Evolutionary conservation across 352 stramenopile species (phyloP).

Genomic region (Pythium monospermum): DNA sequence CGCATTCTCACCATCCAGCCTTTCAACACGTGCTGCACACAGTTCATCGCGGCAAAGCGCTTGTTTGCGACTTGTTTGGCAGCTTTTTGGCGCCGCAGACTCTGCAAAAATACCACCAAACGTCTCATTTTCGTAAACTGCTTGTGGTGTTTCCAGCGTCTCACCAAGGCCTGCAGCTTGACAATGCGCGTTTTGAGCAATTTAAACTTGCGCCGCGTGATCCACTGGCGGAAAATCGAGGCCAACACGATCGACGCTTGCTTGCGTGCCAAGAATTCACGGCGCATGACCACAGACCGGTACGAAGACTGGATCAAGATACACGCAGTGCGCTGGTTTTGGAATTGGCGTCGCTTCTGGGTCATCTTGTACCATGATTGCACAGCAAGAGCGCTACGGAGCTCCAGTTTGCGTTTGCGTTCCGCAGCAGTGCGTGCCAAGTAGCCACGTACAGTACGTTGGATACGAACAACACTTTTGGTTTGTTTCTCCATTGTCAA

Average conservation of each 20-base stretch:
- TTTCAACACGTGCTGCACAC: slow-evolving; percentile 45
- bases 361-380: slow-evolving; percentile 65
- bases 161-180: slow-evolving; percentile 51
- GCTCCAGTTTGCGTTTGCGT: slow-evolving; percentile 43
- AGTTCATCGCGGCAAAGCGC: slow-evolving; percentile 28
- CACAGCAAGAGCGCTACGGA: slow-evolving; percentile 30
- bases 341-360: slow-evolving; percentile 25
- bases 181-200: slow-evolving; percentile 63
- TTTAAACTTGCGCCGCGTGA: slow-evolving; percentile 59
- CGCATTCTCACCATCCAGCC: slow-evolving; percentile 40
- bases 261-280: slow-evolving; percentile 41
- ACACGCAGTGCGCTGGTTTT: slow-evolving; percentile 21
- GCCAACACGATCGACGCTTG: slow-evolving; percentile 55
- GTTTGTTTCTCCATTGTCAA: slow-evolving; percentile 27
- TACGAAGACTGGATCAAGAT: slow-evolving; percentile 47
- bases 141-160: slow-evolving; percentile 35
- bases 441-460: slow-evolving; percentile 46
- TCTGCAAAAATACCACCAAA: slow-evolving; percentile 39
- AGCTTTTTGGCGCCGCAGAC: slow-evolving; percentile 30
- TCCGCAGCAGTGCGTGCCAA: slow-evolving; percentile 58
- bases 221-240: slow-evolving; percentile 61
- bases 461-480: slow-evolving; percentile 35
- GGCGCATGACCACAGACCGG: slow-evolving; percentile 33
- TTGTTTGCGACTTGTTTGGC: slow-evolving; percentile 19
- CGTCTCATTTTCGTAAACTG: slow-evolving; percentile 24